Evolutionary conservation across 73 alveolate genomes (phyloP).

Genomic region (Stentor coeruleus): DNA sequence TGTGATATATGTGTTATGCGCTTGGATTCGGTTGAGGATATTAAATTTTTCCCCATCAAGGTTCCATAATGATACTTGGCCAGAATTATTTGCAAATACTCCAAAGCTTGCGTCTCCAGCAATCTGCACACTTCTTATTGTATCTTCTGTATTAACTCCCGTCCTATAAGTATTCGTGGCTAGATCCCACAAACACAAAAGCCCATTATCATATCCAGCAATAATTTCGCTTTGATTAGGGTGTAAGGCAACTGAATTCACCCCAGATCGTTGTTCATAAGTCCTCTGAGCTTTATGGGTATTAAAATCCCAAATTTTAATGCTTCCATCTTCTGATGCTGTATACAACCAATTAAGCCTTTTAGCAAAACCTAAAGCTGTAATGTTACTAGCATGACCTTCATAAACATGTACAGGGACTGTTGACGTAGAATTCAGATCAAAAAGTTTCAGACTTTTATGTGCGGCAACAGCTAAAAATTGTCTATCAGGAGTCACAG

Average conservation of each 20-base stretch:
- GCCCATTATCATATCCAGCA: constrained; percentile 78
- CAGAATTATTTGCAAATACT: constrained; percentile 76
- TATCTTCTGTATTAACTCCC: constrained; percentile 61
- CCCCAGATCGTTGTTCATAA: constrained; percentile 41
- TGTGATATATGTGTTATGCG: constrained; percentile 48
- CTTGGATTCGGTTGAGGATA: not conserved
- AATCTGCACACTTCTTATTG: constrained; percentile 63
- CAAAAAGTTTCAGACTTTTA: constrained; percentile 64
- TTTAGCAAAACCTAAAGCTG: constrained; percentile 67
- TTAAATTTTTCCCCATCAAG: not conserved
- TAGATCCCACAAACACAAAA: constrained; percentile 77
- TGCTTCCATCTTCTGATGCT: constrained; percentile 81
- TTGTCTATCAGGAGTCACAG: constrained; percentile 66
- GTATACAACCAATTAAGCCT: constrained; percentile 64
- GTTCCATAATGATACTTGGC: constrained; percentile 57
- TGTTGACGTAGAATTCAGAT: constrained; percentile 46
- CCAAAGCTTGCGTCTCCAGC: constrained; percentile 75
- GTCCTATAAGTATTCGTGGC: constrained; percentile 57
- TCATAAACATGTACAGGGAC: constrained; percentile 58
- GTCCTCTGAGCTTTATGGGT: constrained; percentile 54
- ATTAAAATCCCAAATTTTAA: constrained; percentile 75
- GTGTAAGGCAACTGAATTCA: constrained; percentile 72
- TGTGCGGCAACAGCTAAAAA: constrained; percentile 75
- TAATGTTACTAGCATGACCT: constrained; percentile 72
- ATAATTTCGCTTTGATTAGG: constrained; percentile 79